A percentile compares a stretch with the other conserved stretches of the same genome.
phyloP scores from a whole-genome alignment of 495 filamentous ascomycete genomes.

The Penicillium daleae region DNA sequence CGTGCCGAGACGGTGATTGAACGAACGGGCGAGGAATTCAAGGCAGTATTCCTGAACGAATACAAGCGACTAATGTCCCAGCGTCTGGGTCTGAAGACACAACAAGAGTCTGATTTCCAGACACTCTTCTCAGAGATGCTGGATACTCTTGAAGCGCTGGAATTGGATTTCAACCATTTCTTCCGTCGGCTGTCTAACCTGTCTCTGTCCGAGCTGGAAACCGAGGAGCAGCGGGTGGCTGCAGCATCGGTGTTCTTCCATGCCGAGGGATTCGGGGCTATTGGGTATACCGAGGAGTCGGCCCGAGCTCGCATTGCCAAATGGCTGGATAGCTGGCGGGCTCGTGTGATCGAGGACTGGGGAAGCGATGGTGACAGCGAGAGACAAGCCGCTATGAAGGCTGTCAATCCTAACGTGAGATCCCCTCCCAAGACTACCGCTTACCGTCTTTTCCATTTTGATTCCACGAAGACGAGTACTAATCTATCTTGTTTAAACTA shows the following conservation, averaged over 20 bases:
- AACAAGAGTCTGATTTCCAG: constrained; percentile 74
- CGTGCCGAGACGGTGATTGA: constrained; percentile 83
- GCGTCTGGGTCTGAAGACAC: constrained; percentile 71
- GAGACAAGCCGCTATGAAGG: constrained; percentile 73
- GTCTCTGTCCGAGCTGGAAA: constrained; percentile 59
- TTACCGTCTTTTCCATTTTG: background rate
- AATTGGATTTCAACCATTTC: constrained; percentile 90
- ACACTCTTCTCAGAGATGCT: constrained; percentile 74
- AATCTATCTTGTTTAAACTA: background rate
- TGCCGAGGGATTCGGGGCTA: constrained; percentile 59
- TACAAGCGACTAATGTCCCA: constrained; percentile 82
- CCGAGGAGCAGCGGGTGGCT: constrained; percentile 59
- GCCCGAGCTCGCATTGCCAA: constrained; percentile 65
- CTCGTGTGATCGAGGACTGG: constrained; percentile 75
- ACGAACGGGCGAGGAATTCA: constrained; percentile 80
- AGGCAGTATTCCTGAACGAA: constrained; percentile 78
- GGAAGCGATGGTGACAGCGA: constrained; percentile 57
- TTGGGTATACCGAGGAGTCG: constrained; percentile 58
- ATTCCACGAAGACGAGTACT: background rate
- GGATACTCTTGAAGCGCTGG: constrained; percentile 77
- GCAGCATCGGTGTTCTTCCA: constrained; percentile 73
- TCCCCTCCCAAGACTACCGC: background rate
- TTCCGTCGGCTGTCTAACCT: constrained; percentile 75
- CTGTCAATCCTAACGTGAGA: constrained; percentile 77
- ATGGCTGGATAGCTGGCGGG: constrained; percentile 77